phyloP scores from a whole-genome alignment of 345 rosid genomes.

The Populus nigra region DNA sequence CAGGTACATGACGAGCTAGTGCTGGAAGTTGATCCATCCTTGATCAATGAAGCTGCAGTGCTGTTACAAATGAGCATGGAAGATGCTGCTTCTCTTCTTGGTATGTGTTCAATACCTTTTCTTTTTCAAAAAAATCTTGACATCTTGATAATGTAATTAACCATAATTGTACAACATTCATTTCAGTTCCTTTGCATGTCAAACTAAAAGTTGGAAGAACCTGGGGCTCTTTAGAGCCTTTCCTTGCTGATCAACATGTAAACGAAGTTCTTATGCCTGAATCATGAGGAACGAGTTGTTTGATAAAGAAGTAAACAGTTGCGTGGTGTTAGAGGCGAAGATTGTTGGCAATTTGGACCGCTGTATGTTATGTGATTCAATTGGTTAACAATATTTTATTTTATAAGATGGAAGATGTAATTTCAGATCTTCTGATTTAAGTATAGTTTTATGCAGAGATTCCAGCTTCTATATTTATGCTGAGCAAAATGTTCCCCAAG shows the following conservation, averaged over 20 bases:
- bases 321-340: conserved; percentile 3
- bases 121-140: not conserved
- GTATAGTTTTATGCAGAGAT: conserved; percentile 9
- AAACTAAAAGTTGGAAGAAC: conserved; percentile 86
- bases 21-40: conserved; percentile 71
- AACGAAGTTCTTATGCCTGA: conserved; percentile 23
- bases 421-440: not conserved
- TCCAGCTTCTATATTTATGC: not conserved
- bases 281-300: conserved; percentile 18
- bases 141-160: conserved; percentile 10
- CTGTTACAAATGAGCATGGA: conserved; percentile 75
- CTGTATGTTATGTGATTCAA: not conserved
- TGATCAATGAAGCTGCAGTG: conserved; percentile 69
- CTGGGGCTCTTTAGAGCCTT: conserved; percentile 87
- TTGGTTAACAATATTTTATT: not conserved
- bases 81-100: conserved; percentile 70
- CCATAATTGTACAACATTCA: conserved; percentile 1
- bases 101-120: conserved; percentile 30
- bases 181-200: conserved; percentile 79
- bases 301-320: conserved; percentile 2
- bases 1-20: conserved; percentile 96
- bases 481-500: not conserved
- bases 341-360: conserved; percentile 12
- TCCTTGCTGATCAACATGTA: conserved; percentile 35
- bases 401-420: conserved; percentile 2